Percentiles rank a stretch among this genome's conserved stretches.
phyloP scores from a whole-genome alignment of 768 basidiomycete genomes.

The Pleurotus tuoliensis region DNA sequence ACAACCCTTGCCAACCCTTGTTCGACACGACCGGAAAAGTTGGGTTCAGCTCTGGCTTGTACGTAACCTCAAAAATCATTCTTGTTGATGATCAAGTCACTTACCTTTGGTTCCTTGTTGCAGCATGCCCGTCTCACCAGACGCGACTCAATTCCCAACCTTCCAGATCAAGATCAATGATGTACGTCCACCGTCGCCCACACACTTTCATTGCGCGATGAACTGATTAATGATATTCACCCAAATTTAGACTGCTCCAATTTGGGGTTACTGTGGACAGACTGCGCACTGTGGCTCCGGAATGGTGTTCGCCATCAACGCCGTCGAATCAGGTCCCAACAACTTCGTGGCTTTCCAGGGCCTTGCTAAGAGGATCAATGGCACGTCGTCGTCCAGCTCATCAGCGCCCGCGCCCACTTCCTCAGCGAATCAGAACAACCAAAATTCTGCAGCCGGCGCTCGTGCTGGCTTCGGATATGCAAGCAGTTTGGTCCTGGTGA shows the following conservation, averaged over 20 bases:
- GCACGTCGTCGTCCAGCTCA: conserved; percentile 11
- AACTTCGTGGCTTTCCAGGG: conserved; percentile 48
- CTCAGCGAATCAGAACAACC: neutral
- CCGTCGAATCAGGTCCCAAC: conserved; percentile 38
- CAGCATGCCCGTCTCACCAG: conserved; percentile 36
- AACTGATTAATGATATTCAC: conserved; percentile 26
- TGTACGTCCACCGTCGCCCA: conserved; percentile 11
- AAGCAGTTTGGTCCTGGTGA: neutral
- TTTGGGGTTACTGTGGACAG: conserved; percentile 61
- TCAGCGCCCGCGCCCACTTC: neutral
- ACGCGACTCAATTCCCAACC: conserved; percentile 31
- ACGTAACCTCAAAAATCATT: conserved; percentile 14
- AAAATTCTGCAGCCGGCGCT: neutral
- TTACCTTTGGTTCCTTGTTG: neutral
- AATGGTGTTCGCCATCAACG: conserved; percentile 65
- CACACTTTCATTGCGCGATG: neutral
- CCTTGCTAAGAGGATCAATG: conserved; percentile 21
- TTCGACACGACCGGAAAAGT: conserved; percentile 16
- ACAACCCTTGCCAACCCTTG: conserved; percentile 29
- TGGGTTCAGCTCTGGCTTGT: conserved; percentile 45
- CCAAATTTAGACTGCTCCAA: conserved; percentile 39
- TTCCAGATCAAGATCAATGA: conserved; percentile 42
- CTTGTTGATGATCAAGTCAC: neutral
- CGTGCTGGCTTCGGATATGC: neutral
- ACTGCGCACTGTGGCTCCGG: conserved; percentile 48